Evolutionary conservation across 257 asterid species (phyloP).

Genomic region (Gynochthodes officinalis): DNA sequence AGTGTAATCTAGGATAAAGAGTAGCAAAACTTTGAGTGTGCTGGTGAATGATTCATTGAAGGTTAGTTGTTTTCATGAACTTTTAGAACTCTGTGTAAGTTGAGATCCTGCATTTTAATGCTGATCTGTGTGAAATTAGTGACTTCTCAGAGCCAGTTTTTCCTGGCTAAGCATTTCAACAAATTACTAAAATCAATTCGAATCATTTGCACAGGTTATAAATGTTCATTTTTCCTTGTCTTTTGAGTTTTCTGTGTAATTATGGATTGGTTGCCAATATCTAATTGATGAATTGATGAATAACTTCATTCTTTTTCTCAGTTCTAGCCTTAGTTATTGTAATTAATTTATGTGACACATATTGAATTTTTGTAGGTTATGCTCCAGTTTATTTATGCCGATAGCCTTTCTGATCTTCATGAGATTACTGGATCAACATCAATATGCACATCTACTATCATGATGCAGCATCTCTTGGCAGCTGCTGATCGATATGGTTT

Average conservation of each 20-base stretch:
- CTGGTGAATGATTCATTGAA: background rate
- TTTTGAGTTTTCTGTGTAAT: background rate
- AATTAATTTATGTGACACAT: slow-evolving; percentile 9
- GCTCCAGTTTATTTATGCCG: slow-evolving; percentile 80
- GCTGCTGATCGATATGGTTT: slow-evolving; percentile 95
- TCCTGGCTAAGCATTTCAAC: background rate
- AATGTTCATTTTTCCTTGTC: background rate
- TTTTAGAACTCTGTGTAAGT: background rate
- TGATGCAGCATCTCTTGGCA: slow-evolving; percentile 94
- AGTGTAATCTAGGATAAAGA: background rate
- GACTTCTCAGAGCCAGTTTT: background rate
- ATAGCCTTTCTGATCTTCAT: slow-evolving; percentile 57
- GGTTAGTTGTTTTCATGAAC: background rate
- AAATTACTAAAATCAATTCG: too few relatives aligned
- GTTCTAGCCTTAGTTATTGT: slow-evolving; percentile 6
- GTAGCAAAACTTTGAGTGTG: background rate
- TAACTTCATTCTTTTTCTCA: background rate
- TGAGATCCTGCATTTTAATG: background rate
- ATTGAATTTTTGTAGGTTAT: slow-evolving; percentile 62
- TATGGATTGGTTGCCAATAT: background rate
- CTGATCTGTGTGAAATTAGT: background rate
- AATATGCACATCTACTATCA: slow-evolving; percentile 49
- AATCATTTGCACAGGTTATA: background rate
- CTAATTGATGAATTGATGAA: background rate
- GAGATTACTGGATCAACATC: slow-evolving; percentile 60